Base-by-base conservation (phyloP, 2,329 filamentous ascomycete species). In the Camillea tinctor region DNA sequence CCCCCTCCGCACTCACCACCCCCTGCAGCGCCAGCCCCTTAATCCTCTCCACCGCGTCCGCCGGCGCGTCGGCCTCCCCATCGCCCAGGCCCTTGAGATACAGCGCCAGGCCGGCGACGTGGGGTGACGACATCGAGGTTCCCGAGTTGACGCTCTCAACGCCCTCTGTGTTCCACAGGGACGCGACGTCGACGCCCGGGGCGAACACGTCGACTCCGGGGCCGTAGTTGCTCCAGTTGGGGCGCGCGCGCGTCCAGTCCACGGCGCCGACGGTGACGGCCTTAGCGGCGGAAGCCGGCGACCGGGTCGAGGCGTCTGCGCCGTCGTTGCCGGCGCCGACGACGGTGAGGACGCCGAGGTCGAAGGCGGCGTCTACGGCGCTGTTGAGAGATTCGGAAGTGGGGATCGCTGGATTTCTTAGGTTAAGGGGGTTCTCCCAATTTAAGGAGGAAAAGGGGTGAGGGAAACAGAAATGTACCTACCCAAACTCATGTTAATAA, bases 311-410 rank as follows among this genome's bases (percentile, higher is more conserved):
- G 0, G 75, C 74, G 55, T 79, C 71, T 20, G 64, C 69, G 56
- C 69, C 66, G n/a, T 74, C 72, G 68, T 85, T 85, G 26, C 84
- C 84, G 11, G 83, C 82, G 13, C 82, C 81, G 0, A 83, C 81
- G 20, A 81, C 77, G 2, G 79, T 76, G 22, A 82, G 75, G 49
- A 86, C 70, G 24, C 82, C 82, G 1, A 68, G 61, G 8, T 64
- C 61, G 64, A 76, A 77, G 36, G 80, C 79, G 23, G 70, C 72
- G 24, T 79, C 73, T 36, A 85, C 75, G 54, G 81, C 80, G 17
- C 64, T 66, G 75, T 84, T 84, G 66, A 84, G 73, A 52, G 81
- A 74, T 4, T 30, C 9, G 17, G 62, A 59, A 1, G 11, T 17
- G 36, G 15, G 15, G 17, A 44, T 44, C 2, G 36, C 36, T 44